phyloP scores from a whole-genome alignment of 225 moss, liverwort and hornwort genomes.

The Polytrichum formosum region DNA sequence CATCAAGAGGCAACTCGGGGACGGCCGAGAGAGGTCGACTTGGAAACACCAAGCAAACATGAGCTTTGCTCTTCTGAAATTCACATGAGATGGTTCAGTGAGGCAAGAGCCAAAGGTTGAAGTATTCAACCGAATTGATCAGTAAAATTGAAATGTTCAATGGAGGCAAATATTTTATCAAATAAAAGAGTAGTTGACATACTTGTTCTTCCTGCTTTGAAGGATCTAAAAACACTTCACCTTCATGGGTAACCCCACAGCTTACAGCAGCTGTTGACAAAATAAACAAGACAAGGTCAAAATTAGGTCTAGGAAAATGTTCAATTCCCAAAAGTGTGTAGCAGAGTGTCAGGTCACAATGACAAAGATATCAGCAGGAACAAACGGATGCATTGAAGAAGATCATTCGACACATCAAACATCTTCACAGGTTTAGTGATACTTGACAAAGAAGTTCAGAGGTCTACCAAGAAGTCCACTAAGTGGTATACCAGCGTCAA shows the following conservation, averaged over 20 bases:
- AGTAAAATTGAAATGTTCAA: too few relatives aligned
- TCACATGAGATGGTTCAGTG: too few relatives aligned
- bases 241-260: conserved; percentile 67
- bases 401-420: neutral
- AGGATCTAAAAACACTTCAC: conserved; percentile 78
- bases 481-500: conserved; percentile 91
- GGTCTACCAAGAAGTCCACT: conserved; percentile 73
- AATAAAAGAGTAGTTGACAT: conserved; percentile 8
- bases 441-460: neutral
- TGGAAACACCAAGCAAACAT: conserved; percentile 80
- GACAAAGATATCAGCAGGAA: too few relatives aligned
- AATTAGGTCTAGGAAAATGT: too few relatives aligned
- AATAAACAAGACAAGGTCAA: too few relatives aligned
- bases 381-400: too few relatives aligned
- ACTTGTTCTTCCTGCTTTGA: conserved; percentile 84
- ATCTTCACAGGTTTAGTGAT: neutral
- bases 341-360: too few relatives aligned
- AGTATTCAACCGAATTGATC: too few relatives aligned
- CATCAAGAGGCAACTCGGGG: conserved; percentile 58
- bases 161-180: too few relatives aligned
- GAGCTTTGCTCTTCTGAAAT: conserved; percentile 61
- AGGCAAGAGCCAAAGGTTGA: too few relatives aligned
- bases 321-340: too few relatives aligned
- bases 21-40: conserved; percentile 71
- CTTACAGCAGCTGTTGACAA: conserved; percentile 68